phyloP scores from a whole-genome alignment of 225 moss, liverwort and hornwort species.

The Pseudoscleropodium purum region DNA sequence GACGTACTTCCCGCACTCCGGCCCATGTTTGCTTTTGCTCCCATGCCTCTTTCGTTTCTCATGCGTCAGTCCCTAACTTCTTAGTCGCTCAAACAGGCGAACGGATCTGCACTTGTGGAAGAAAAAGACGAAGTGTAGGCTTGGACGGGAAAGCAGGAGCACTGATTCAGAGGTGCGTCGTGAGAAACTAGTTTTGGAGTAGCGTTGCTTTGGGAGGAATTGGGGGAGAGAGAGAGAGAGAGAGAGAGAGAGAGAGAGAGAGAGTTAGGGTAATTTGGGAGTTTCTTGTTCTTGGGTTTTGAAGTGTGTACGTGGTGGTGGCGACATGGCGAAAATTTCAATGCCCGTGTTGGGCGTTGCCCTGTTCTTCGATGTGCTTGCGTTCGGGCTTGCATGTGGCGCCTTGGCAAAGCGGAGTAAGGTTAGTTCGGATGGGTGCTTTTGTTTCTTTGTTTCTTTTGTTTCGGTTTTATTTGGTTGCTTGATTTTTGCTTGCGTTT shows the following conservation, averaged over 20 bases:
- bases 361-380: constrained; percentile 53
- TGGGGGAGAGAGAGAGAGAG: too few relatives aligned
- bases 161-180: neutral
- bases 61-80: neutral
- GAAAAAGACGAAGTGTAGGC: neutral
- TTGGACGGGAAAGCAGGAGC: neutral
- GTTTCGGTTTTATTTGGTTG: neutral
- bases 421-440: constrained; percentile 15
- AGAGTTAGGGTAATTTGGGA: too few relatives aligned
- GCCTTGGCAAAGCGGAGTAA: constrained; percentile 67
- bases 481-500: neutral
- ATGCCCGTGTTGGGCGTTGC: constrained; percentile 12
- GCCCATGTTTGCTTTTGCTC: neutral
- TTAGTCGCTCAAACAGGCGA: neutral
- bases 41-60: neutral
- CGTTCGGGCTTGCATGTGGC: constrained; percentile 68
- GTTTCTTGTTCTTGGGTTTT: neutral
- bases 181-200: neutral
- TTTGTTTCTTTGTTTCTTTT: neutral
- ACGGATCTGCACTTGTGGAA: neutral
- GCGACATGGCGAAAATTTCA: constrained; percentile 11
- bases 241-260: too few relatives aligned
- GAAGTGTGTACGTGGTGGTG: neutral
- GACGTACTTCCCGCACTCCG: neutral
- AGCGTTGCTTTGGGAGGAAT: neutral